Conservation (phyloP, 768 basidiomycete species). For the Cystobasidium onofrii region DNA sequence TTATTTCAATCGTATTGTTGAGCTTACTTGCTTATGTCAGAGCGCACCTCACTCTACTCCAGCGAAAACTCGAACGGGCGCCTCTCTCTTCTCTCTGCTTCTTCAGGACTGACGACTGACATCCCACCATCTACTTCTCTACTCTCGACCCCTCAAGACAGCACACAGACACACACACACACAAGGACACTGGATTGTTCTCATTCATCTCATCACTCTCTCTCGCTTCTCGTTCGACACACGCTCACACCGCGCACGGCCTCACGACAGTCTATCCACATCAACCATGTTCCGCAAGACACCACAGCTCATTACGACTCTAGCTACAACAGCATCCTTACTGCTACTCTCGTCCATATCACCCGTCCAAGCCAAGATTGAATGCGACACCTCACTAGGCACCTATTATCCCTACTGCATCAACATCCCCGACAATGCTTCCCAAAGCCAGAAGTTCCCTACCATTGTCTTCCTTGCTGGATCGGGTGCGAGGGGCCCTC, state of each 20-base stretch:
- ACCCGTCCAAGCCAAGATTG: background rate
- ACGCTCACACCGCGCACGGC: too few relatives aligned
- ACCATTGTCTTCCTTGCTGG: slow-evolving; percentile 27
- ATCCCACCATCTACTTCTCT: too few relatives aligned
- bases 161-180: too few relatives aligned
- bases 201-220: background rate
- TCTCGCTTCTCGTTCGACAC: too few relatives aligned
- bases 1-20: too few relatives aligned
- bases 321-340: background rate
- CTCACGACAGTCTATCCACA: too few relatives aligned
- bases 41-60: too few relatives aligned
- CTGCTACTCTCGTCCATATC: background rate
- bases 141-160: too few relatives aligned
- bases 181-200: background rate
- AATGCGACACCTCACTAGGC: slow-evolving; percentile 6
- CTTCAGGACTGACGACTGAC: background rate
- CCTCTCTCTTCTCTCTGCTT: background rate
- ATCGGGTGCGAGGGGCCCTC: slow-evolving; percentile 17
- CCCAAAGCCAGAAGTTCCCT: background rate
- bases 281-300: background rate
- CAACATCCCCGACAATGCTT: slow-evolving; percentile 25
- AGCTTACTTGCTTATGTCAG: too few relatives aligned
- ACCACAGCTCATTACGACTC: background rate
- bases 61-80: too few relatives aligned
- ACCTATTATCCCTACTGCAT: slow-evolving; percentile 28